Conservation (phyloP, 257 asterid genomes). For the Vinca minor region DNA sequence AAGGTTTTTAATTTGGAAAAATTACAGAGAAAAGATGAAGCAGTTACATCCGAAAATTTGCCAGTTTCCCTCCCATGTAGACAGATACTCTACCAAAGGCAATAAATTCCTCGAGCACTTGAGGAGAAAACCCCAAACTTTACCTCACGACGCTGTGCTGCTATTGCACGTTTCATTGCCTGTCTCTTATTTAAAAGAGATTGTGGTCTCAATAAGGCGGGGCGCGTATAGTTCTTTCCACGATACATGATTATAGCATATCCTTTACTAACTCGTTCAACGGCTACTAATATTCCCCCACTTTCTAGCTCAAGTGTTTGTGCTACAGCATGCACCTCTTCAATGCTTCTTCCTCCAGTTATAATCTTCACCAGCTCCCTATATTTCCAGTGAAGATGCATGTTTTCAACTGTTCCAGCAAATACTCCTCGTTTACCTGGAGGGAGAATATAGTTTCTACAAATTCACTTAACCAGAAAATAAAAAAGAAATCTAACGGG, state of each 20-base stretch:
- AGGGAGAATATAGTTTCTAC: slow-evolving; percentile 14
- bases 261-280: slow-evolving; percentile 82
- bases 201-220: slow-evolving; percentile 83
- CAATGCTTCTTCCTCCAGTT: slow-evolving; percentile 50
- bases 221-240: slow-evolving; percentile 87
- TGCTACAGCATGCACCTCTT: slow-evolving; percentile 68
- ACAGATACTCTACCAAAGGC: not conserved
- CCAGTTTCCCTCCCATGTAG: not conserved
- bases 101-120: not conserved
- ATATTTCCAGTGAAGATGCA: slow-evolving; percentile 99
- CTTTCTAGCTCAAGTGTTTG: slow-evolving; percentile 81
- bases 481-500: not conserved
- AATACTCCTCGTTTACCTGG: slow-evolving; percentile 94
- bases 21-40: not conserved
- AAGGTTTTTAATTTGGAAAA: not conserved
- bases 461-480: not conserved
- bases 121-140: not conserved
- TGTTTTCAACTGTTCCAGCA: slow-evolving; percentile 94
- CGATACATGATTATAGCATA: slow-evolving; percentile 78
- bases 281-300: slow-evolving; percentile 94
- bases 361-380: slow-evolving; percentile 92
- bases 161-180: slow-evolving; percentile 86
- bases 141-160: slow-evolving; percentile 91
- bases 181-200: slow-evolving; percentile 83
- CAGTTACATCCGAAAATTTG: not conserved